Evolutionary conservation across 164 flowering plant species (phyloP), one percentile per base, ranked within the genome.

Genomic region (Dillenia suffruticosa): DNA sequence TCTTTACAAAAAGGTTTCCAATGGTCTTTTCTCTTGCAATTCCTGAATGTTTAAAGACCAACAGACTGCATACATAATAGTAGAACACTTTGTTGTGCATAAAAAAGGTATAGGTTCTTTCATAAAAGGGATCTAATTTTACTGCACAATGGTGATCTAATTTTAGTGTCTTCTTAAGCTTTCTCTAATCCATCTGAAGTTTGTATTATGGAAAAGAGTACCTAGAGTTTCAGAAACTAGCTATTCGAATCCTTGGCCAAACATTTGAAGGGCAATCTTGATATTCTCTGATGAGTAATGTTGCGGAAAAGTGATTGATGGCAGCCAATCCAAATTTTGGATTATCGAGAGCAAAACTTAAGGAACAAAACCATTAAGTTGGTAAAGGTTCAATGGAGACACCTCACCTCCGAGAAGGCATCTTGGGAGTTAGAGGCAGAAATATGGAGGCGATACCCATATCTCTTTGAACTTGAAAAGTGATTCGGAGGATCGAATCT

Each of bases 1-100:
- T n/a, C n/a, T n/a, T n/a, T 91, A 89, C 69, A 46, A 77, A 0
- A 89, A 86, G 73, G 87, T 89, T 54, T 57, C 81, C 24, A 62
- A 63, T 72, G 89, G 88, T 16, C 70, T 86, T 51, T 46, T 72
- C 46, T 66, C 66, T 46, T 79, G 81, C 55, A 63, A 84, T 45
- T 72, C 75, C 1, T 74, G 79, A 0, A 66, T 80, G 83, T 74
- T 67, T 13, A 67, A 57, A 32, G 77, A 78, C 73, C 61, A 16
- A 13, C 50, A 48, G 1, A 46, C 12, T 12, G 81, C 76, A 62
- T 79, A 79, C 57, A 43, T 62, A 47, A 65, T 83, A 43, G 44
- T 54, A 9, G 14, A n/a, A 32, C 87, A 89, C 58, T 56, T 83
- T 14, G 87, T 75, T 14, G 50, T 69, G 24, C 87, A 83, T 61